A percentile compares a stretch with the other conserved stretches of the same genome.
Evolutionary conservation across 2,329 filamentous ascomycete genomes (phyloP).

Genomic region (Fusarium foetens): DNA sequence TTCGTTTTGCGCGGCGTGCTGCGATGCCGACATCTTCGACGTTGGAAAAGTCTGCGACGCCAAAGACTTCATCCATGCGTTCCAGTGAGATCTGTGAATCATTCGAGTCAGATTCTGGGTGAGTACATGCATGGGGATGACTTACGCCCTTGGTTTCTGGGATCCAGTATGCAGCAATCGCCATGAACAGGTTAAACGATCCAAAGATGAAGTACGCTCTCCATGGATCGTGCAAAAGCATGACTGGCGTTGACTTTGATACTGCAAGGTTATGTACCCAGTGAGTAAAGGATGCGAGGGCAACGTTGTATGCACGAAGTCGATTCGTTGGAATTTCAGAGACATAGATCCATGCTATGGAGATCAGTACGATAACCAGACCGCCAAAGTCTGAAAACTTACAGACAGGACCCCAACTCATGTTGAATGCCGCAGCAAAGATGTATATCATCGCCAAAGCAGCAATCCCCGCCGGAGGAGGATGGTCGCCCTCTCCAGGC

Average conservation of each 20-base stretch:
- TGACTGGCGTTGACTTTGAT: conserved; percentile 67
- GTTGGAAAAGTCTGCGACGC: conserved; percentile 29
- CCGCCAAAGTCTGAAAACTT: conserved; percentile 49
- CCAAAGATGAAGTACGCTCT: conserved; percentile 69
- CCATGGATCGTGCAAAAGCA: conserved; percentile 59
- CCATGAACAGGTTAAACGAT: conserved; percentile 67
- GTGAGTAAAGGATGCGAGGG: conserved; percentile 69
- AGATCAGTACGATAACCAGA: background rate
- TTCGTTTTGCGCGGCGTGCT: conserved; percentile 2
- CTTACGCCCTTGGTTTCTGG: conserved; percentile 68
- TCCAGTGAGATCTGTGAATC: conserved; percentile 28
- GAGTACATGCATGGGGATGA: background rate
- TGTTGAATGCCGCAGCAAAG: conserved; percentile 70
- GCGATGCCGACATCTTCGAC: conserved; percentile 27
- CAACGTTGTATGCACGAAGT: conserved; percentile 67
- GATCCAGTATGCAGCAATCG: conserved; percentile 56
- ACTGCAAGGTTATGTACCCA: conserved; percentile 74
- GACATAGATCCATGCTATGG: conserved; percentile 56
- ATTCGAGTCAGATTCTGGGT: background rate
- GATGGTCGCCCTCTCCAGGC: conserved; percentile 48
- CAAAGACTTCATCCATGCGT: conserved; percentile 35
- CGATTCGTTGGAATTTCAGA: conserved; percentile 71
- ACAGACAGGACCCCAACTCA: conserved; percentile 71
- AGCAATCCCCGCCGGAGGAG: conserved; percentile 59
- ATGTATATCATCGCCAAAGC: conserved; percentile 70